These are phyloP conservation scores for Ceratobasidium sp. DNA, from an alignment of 1,284 basidiomycete species.

Conservation along the genomic window DNA sequence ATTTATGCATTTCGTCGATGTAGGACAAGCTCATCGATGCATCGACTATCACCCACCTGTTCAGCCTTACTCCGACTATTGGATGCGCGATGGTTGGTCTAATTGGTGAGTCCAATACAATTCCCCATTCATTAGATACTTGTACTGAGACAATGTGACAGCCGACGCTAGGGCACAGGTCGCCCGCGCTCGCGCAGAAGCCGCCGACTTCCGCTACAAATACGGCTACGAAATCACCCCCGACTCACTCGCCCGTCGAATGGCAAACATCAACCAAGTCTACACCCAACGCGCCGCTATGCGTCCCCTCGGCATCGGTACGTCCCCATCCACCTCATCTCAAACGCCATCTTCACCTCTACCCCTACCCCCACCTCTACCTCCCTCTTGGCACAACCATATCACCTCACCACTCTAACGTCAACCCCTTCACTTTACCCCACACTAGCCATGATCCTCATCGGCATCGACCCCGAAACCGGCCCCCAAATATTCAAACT, in stretches of 20 bases:
- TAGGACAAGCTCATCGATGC: conserved; percentile 99
- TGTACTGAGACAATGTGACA: conserved; percentile 56
- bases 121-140: conserved; percentile 11
- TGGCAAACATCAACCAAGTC: conserved; percentile 99
- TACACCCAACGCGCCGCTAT: conserved; percentile 98
- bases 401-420: neutral
- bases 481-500: conserved; percentile 98
- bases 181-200: conserved; percentile 88
- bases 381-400: conserved; percentile 31
- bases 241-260: conserved; percentile 90
- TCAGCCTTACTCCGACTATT: conserved; percentile 95
- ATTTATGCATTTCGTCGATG: neutral
- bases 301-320: conserved; percentile 96
- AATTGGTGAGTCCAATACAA: conserved; percentile 71
- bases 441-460: conserved; percentile 89
- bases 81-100: conserved; percentile 98
- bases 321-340: no score
- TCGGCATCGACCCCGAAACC: conserved; percentile 90
- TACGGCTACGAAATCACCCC: conserved; percentile 98
- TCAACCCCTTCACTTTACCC: neutral
- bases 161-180: conserved; percentile 97
- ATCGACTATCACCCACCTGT: conserved; percentile 94
- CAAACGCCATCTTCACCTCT: no score
- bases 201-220: conserved; percentile 96
- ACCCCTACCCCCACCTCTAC: conserved; percentile 27